Evolutionary conservation across 140 eudicot genomes (phyloP).

Genomic region (Flaveria floridana): DNA sequence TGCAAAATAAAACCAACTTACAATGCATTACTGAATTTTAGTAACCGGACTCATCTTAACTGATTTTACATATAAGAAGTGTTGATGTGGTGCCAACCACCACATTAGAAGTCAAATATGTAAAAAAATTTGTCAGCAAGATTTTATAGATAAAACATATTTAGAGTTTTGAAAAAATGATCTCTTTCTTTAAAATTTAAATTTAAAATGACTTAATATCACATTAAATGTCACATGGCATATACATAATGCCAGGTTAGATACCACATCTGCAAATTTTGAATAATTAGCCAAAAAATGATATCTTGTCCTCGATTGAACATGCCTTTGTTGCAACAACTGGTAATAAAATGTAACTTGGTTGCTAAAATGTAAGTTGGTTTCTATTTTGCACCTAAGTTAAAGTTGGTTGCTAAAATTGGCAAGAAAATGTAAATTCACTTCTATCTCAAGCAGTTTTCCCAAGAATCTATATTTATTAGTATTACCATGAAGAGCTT

Average conservation of each 20-base stretch:
- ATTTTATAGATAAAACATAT: neutral
- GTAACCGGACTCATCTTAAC: neutral
- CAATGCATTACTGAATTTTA: neutral
- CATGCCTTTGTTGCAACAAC: neutral
- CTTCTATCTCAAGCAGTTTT: neutral
- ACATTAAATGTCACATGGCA: neutral
- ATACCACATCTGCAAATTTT: neutral
- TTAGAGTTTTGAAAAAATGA: neutral
- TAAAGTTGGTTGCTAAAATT: neutral
- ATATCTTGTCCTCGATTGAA: neutral
- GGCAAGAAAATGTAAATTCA: neutral
- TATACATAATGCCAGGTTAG: neutral
- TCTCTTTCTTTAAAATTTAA: neutral
- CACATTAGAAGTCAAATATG: neutral
- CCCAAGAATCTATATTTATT: neutral
- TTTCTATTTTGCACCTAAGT: neutral
- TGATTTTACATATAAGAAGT: neutral
- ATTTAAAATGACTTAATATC: neutral
- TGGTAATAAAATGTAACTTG: neutral
- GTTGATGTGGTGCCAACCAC: neutral
- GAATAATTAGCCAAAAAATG: neutral
- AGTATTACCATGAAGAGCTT: slow-evolving; percentile 81
- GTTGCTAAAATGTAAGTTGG: neutral
- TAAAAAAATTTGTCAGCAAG: neutral
- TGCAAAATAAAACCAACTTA: neutral